Percentiles rank a stretch among this genome's conserved stretches.
Conservation (phyloP, 176 grass and related monocot genomes). For the Avena eriantha region DNA sequence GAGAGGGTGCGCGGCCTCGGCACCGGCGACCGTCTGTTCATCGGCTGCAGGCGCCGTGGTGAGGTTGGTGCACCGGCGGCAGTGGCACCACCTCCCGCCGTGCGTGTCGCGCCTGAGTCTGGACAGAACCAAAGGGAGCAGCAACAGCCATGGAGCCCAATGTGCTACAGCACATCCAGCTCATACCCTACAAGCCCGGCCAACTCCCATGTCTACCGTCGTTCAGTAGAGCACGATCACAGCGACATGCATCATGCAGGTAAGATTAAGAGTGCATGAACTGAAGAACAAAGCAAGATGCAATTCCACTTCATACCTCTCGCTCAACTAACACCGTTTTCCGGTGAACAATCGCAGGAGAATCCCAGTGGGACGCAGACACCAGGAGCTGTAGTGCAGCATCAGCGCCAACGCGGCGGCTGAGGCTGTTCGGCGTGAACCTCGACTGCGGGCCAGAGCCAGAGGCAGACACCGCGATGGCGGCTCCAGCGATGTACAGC, state of each 20-base stretch:
- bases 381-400: slow-evolving; percentile 45
- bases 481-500: slow-evolving; percentile 39
- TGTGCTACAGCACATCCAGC: slow-evolving; percentile 63
- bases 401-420: slow-evolving; percentile 50
- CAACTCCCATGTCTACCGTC: slow-evolving; percentile 50
- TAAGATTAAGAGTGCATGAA: slow-evolving; percentile 37
- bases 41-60: slow-evolving; percentile 55
- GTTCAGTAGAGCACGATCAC: slow-evolving; percentile 53
- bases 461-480: slow-evolving; percentile 28
- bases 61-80: slow-evolving; percentile 10
- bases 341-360: slow-evolving; percentile 46
- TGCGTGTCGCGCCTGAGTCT: slow-evolving; percentile 13
- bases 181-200: slow-evolving; percentile 63
- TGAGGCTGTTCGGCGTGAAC: slow-evolving; percentile 91
- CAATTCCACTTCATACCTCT: slow-evolving; percentile 33
- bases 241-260: slow-evolving; percentile 54
- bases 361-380: slow-evolving; percentile 46
- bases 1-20: slow-evolving; percentile 53
- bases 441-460: slow-evolving; percentile 74
- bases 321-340: slow-evolving; percentile 28
- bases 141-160: slow-evolving; percentile 66
- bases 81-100: slow-evolving; percentile 13
- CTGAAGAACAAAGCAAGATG: slow-evolving; percentile 3
- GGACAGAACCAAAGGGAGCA: slow-evolving; percentile 47
- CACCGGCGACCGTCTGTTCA: slow-evolving; percentile 62